Conservation (phyloP, 305 asterid genomes). For the Fraxinus xanthoxyloides region DNA sequence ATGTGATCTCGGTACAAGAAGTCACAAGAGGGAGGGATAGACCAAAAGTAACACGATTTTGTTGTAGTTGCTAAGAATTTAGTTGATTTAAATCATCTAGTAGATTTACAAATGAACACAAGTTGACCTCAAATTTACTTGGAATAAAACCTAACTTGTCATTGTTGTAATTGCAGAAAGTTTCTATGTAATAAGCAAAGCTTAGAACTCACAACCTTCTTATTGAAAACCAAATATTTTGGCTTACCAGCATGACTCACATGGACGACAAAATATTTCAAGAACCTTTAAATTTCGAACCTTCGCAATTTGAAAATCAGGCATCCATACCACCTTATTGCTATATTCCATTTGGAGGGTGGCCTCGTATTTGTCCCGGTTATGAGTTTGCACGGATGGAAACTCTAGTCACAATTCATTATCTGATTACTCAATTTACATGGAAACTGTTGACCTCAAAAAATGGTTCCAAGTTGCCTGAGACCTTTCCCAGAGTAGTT, state of each 20-base stretch:
- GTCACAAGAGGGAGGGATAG: background rate
- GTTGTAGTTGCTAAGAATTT: background rate
- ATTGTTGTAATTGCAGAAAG: background rate
- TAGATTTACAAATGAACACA: background rate
- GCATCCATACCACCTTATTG: constrained; percentile 51
- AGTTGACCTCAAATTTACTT: background rate
- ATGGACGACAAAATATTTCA: constrained; percentile 51
- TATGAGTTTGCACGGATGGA: constrained; percentile 66
- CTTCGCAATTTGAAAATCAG: constrained; percentile 50
- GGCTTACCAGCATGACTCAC: constrained; percentile 68
- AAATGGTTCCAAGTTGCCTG: too few species aligned
- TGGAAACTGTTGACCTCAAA: too few species aligned
- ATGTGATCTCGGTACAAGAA: background rate
- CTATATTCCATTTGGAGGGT: constrained; percentile 69
- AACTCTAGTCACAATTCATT: constrained; percentile 50
- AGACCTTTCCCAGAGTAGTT: too few species aligned
- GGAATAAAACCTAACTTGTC: background rate
- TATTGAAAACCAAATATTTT: constrained; percentile 41
- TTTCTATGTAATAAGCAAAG: background rate
- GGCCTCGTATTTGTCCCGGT: constrained; percentile 68
- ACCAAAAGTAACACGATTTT: background rate
- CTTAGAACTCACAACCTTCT: background rate
- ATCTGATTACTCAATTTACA: constrained; percentile 46
- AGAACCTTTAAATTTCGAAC: constrained; percentile 35
- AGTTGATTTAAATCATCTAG: background rate